Evolutionary conservation across 345 rosid genomes (phyloP), one percentile per base, ranked within the genome.

Genomic region (Bruguiera gymnorhiza): DNA sequence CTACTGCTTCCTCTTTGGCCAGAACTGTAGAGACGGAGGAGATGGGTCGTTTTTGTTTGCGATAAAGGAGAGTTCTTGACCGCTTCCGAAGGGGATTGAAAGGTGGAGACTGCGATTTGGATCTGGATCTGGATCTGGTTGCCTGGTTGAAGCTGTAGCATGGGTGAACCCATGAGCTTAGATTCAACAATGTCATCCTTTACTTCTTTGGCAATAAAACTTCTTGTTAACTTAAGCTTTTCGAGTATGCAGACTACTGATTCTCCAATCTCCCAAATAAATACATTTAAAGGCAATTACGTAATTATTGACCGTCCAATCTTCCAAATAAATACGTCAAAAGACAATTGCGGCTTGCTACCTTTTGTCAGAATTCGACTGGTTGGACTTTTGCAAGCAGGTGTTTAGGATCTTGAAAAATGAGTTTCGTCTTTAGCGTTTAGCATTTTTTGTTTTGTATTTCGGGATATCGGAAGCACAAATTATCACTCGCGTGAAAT

Each of bases 151-250:
- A 23, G 62, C 74, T 20, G 23, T 65, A 61, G 43, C 57, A 54
- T 4, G 81, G 39, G 30, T 82, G 81, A 72, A 81, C 70, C 82
- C 86, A 81, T 26, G 86, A 76, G 48, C 81, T 62, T 9, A 88
- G 76, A 79, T 69, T 82, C 63, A 88, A 74, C 26, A 85, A 82
- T 70, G 80, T 77, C 97, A 90, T 92, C 6, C 13, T 55, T 43
- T 43, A 13, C 3, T 43, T 1, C 13, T 39, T 0, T 3, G 0
- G 18, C 18, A 43, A 43, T 24, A 21, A 54, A 6, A 54, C 15
- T 54, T 54, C 29, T 9, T 23, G 29, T 55, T 27, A 8, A 0
- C 5, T 26, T 23, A 9, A 10, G 24, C 27, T 55, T 24, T 24
- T 55, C 16, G 1, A 55, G 59, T 26, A 55, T 1, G 21, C 11